Conservation (phyloP, 2,329 filamentous ascomycete genomes). For the Aspergillus sp. region DNA sequence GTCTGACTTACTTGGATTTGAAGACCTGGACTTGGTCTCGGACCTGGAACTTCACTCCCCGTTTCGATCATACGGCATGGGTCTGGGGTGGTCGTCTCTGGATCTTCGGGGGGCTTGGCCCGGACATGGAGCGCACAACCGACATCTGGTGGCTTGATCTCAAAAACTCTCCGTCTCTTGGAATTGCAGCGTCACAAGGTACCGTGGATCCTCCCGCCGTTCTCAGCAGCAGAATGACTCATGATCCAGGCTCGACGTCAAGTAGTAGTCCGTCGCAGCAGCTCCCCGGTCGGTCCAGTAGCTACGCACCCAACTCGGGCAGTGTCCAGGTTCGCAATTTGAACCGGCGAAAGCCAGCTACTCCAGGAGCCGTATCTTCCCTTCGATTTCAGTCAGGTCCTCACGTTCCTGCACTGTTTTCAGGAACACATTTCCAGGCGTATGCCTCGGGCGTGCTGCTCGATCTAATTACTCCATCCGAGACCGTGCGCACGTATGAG, state of each 20-base stretch:
- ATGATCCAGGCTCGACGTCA: constrained; percentile 26
- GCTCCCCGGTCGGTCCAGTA: constrained; percentile 33
- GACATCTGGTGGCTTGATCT: constrained; percentile 98
- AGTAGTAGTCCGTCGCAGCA: constrained; percentile 30
- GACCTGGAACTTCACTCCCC: constrained; percentile 87
- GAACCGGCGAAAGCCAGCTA: constrained; percentile 48
- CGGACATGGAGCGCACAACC: constrained; percentile 93
- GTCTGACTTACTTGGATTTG: constrained; percentile 92
- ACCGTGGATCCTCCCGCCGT: constrained; percentile 38
- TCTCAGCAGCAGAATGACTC: constrained; percentile 26
- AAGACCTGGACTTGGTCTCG: constrained; percentile 98
- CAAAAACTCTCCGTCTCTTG: constrained; percentile 80
- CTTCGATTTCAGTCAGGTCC: constrained; percentile 83
- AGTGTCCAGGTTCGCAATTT: constrained; percentile 52
- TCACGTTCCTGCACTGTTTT: constrained; percentile 78
- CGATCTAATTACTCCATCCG: constrained; percentile 88
- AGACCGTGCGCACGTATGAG: constrained; percentile 76
- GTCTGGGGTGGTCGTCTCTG: constrained; percentile 89
- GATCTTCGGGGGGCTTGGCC: constrained; percentile 91
- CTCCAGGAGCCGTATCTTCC: constrained; percentile 82
- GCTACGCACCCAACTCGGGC: constrained; percentile 67
- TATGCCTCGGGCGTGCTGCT: constrained; percentile 89
- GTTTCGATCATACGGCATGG: constrained; percentile 93
- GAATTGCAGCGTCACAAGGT: constrained; percentile 58
- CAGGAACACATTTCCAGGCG: constrained; percentile 90